Evolutionary conservation across 208 protist genomes (phyloP).

Genomic region (Trypanosoma avium): DNA sequence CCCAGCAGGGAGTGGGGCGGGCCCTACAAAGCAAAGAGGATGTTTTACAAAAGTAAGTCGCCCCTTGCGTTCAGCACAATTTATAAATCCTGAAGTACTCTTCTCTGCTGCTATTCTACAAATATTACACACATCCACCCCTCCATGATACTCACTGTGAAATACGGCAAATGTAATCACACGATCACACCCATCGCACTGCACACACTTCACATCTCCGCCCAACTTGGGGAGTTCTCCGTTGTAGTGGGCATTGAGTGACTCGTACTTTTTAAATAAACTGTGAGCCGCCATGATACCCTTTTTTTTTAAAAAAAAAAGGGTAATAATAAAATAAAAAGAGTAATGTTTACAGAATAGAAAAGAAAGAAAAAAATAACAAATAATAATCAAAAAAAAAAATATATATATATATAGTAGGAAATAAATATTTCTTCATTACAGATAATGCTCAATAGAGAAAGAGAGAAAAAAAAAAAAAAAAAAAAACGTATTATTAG

Average conservation of each 20-base stretch:
- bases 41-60: conserved; percentile 2
- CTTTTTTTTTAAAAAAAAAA: not conserved
- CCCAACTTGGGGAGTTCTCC: conserved; percentile 9
- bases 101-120: conserved; percentile 18
- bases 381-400: not conserved
- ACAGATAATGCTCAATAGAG: too few species aligned
- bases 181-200: conserved; percentile 29
- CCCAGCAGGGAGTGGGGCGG: conserved; percentile 7
- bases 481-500: too few species aligned
- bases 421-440: too few species aligned
- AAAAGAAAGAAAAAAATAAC: conserved; percentile 13
- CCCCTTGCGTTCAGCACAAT: not conserved
- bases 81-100: not conserved
- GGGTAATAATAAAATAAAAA: not conserved
- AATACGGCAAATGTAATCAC: conserved; percentile 30
- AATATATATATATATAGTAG: too few species aligned
- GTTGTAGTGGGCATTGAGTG: conserved; percentile 14
- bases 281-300: conserved; percentile 1
- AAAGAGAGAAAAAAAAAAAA: conserved; percentile 18
- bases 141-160: conserved; percentile 15
- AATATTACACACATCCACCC: conserved; percentile 31
- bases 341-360: not conserved
- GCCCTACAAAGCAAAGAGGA: conserved; percentile 13
- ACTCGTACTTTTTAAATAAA: conserved; percentile 18
- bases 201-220: conserved; percentile 25